Evolutionary conservation across 176 grass and related monocot genomes (phyloP).

Genomic region (Chloris gayana): DNA sequence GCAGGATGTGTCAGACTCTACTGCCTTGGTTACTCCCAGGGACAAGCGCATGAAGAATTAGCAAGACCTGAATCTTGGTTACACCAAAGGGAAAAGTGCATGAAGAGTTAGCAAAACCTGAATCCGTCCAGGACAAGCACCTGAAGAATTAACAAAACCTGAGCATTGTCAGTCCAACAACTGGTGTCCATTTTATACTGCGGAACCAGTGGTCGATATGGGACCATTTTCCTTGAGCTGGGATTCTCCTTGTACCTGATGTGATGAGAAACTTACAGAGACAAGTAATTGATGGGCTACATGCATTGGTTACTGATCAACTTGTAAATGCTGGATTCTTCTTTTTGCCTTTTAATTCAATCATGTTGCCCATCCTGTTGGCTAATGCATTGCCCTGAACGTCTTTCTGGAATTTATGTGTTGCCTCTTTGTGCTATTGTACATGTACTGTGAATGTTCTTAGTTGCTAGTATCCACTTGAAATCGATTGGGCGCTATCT

Average conservation of each 20-base stretch:
- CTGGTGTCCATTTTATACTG: constrained; percentile 58
- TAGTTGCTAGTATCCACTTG: not conserved
- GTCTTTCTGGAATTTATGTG: not conserved
- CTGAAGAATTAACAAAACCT: constrained; percentile 38
- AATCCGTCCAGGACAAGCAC: constrained; percentile 50
- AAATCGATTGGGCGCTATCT: no score
- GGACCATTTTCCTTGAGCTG: constrained; percentile 28
- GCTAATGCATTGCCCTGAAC: not conserved
- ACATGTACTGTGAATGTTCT: not conserved
- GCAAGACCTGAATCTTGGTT: constrained; percentile 31
- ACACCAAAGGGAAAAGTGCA: constrained; percentile 51
- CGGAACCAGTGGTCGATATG: constrained; percentile 38
- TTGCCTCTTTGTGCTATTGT: not conserved
- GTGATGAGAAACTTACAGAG: constrained; percentile 42
- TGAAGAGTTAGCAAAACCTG: constrained; percentile 44
- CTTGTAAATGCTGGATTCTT: constrained; percentile 55
- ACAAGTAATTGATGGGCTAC: constrained; percentile 25
- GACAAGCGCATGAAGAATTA: constrained; percentile 73
- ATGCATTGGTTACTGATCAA: constrained; percentile 35
- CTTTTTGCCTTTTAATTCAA: constrained; percentile 40
- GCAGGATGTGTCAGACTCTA: constrained; percentile 61
- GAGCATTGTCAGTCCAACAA: constrained; percentile 20
- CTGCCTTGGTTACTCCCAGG: constrained; percentile 53
- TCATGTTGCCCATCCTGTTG: constrained; percentile 17
- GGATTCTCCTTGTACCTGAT: constrained; percentile 43